Conservation (phyloP, 2,329 filamentous ascomycete genomes). For the Daldinia eschscholtzii region DNA sequence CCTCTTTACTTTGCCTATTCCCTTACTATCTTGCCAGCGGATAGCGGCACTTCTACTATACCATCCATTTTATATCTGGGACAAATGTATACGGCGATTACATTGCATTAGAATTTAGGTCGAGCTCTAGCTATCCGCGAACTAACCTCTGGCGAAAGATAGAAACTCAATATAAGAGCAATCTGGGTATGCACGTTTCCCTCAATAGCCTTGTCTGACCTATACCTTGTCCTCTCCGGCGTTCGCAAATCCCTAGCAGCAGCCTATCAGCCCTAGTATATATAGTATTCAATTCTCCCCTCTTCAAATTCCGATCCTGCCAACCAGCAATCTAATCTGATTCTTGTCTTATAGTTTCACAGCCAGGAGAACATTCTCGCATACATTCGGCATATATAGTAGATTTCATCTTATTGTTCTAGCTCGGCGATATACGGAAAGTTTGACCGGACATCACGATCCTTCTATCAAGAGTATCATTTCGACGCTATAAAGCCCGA, state of each 20-base stretch:
- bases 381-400: constrained; percentile 41
- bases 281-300: constrained; percentile 16
- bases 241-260: constrained; percentile 4
- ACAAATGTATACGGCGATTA: constrained; percentile 31
- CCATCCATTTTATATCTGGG: constrained; percentile 10
- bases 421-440: constrained; percentile 20
- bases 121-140: constrained; percentile 15
- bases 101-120: constrained; percentile 20
- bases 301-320: constrained; percentile 14
- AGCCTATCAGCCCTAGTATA: constrained; percentile 26
- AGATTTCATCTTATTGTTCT: constrained; percentile 20
- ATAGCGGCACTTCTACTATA: constrained; percentile 32
- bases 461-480: constrained; percentile 15
- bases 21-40: constrained; percentile 13
- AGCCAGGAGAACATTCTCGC: constrained; percentile 28
- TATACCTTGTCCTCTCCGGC: constrained; percentile 8
- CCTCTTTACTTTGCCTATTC: constrained; percentile 2
- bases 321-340: constrained; percentile 25
- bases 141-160: constrained; percentile 12
- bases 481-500: constrained; percentile 11
- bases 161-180: constrained; percentile 23
- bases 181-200: constrained; percentile 27
- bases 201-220: constrained; percentile 27
- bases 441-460: constrained; percentile 23
- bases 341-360: constrained; percentile 30